These are phyloP conservation scores for Serendipita sp. DNA, from an alignment of 768 basidiomycete genomes.

Conservation along the genomic window DNA sequence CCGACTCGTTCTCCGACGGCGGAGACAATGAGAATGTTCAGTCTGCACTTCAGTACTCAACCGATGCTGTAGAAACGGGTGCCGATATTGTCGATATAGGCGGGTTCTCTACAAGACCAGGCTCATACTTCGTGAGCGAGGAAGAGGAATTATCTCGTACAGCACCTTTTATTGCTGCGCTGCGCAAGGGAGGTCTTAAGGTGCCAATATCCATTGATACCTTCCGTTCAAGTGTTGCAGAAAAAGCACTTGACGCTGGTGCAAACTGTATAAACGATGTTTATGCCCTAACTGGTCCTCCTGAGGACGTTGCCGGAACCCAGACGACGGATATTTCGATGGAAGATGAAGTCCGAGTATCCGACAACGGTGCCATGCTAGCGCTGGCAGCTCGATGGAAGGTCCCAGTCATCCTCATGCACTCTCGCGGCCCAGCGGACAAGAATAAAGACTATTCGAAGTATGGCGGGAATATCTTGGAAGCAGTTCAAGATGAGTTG, in stretches of 20 bases:
- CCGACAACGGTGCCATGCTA: slow-evolving; percentile 44
- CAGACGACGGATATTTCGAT: slow-evolving; percentile 14
- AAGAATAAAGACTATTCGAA: slow-evolving; percentile 49
- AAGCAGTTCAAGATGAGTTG: slow-evolving; percentile 55
- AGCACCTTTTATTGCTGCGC: slow-evolving; percentile 46
- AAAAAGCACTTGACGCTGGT: slow-evolving; percentile 57
- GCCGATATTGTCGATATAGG: slow-evolving; percentile 82
- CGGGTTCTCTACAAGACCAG: slow-evolving; percentile 83
- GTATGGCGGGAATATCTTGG: slow-evolving; percentile 33
- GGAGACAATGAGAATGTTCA: slow-evolving; percentile 34
- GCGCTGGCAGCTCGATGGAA: slow-evolving; percentile 40
- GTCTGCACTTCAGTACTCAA: slow-evolving; percentile 37
- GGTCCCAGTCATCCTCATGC: slow-evolving; percentile 85
- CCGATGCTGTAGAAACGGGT: slow-evolving; percentile 33
- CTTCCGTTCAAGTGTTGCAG: slow-evolving; percentile 68
- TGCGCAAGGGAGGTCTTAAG: slow-evolving; percentile 26
- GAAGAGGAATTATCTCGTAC: slow-evolving; percentile 63
- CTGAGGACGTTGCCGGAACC: slow-evolving; percentile 23
- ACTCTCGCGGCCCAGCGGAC: slow-evolving; percentile 74
- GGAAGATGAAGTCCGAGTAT: slow-evolving; percentile 14
- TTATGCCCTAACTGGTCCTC: slow-evolving; percentile 54
- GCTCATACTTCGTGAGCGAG: slow-evolving; percentile 43
- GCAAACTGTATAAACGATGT: slow-evolving; percentile 94
- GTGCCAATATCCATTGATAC: slow-evolving; percentile 72
- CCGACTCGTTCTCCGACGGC: slow-evolving; percentile 94